Conservation (phyloP, 2,329 filamentous ascomycete genomes). For the Penicillium rolfsii region DNA sequence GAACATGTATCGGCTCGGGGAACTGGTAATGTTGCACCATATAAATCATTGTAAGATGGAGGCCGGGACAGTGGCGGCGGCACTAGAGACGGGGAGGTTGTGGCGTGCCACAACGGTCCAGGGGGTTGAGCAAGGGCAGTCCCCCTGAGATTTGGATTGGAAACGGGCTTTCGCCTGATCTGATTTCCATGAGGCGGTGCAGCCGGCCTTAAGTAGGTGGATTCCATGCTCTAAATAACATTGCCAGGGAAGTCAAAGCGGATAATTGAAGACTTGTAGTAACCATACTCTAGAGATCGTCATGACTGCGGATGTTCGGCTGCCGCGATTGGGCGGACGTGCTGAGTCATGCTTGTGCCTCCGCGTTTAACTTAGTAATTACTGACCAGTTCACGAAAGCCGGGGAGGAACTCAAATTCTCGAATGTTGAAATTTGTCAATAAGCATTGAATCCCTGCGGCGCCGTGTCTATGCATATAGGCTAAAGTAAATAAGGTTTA, state of each 20-base stretch:
- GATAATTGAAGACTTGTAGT: no score
- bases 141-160: constrained; percentile 29
- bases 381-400: background rate
- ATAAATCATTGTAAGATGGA: constrained; percentile 28
- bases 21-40: constrained; percentile 12
- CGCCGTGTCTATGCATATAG: background rate
- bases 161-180: constrained; percentile 29
- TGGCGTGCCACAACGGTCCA: constrained; percentile 11
- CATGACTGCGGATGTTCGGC: constrained; percentile 2
- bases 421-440: background rate
- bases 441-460: background rate
- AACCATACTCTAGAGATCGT: constrained; percentile 1
- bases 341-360: constrained; percentile 8
- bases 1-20: constrained; percentile 6
- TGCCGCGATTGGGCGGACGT: background rate
- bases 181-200: constrained; percentile 19
- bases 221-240: constrained; percentile 19
- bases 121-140: constrained; percentile 20
- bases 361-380: background rate
- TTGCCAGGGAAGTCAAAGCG: background rate
- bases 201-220: constrained; percentile 18
- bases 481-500: background rate
- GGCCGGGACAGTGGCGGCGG: constrained; percentile 16
- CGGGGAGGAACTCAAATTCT: background rate
- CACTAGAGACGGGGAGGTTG: constrained; percentile 19